Evolutionary conservation across 352 stramenopile genomes (phyloP).

Genomic region (Globisporangium irregulare): DNA sequence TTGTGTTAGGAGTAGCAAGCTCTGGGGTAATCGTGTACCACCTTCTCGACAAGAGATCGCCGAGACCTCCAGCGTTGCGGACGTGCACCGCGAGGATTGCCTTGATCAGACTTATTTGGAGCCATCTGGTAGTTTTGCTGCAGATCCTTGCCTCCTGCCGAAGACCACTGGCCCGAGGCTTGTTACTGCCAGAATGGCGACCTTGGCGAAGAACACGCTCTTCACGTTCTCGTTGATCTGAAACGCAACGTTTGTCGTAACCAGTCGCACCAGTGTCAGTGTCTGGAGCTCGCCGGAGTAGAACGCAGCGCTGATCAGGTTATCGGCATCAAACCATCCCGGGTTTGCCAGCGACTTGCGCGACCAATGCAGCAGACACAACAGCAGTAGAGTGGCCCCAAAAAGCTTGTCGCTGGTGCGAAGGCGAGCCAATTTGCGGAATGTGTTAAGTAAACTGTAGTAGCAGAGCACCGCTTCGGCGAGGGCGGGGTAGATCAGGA

Average conservation of each 20-base stretch:
- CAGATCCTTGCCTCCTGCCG: not conserved
- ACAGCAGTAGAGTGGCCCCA: not conserved
- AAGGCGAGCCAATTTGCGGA: not conserved
- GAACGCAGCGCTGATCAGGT: not conserved
- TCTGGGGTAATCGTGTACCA: not conserved
- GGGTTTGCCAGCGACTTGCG: not conserved
- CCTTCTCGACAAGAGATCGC: not conserved
- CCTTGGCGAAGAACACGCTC: not conserved
- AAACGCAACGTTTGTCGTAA: not conserved
- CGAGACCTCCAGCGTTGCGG: not conserved
- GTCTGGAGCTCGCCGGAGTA: not conserved
- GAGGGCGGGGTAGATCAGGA: not conserved
- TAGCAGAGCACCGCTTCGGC: not conserved
- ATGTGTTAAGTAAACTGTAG: not conserved
- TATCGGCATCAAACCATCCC: not conserved
- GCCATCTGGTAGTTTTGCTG: not conserved
- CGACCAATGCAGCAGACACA: not conserved
- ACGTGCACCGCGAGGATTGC: not conserved
- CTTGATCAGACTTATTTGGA: not conserved
- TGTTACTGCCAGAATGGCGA: not conserved
- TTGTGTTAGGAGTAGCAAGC: not conserved
- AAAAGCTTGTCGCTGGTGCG: not conserved
- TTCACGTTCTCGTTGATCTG: not conserved
- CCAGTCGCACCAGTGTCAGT: not conserved
- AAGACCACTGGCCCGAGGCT: not conserved